Base-by-base conservation (phyloP, 2,329 filamentous ascomycete genomes). In the Fusarium piperis region DNA sequence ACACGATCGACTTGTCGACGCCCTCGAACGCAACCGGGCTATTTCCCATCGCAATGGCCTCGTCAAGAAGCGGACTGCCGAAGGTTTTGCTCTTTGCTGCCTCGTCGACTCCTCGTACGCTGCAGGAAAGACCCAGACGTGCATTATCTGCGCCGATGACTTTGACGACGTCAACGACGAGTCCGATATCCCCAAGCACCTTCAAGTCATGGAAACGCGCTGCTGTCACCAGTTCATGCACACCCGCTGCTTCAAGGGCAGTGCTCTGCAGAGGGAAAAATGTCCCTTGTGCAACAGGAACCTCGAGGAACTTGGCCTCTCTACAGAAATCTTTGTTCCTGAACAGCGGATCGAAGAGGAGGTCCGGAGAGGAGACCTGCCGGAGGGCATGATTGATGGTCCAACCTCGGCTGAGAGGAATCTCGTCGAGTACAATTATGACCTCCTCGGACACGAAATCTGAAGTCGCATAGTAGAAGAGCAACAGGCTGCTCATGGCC, bases 161-260 rank as follows among this genome's bases (percentile, higher is more conserved):
- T 69, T 71, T 9, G 33, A 67, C 44, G 13, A 30, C 18, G 10
- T 32, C 15, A 39, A 33, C 23, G 9, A 26, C 11, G 13, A 6
- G n/a, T 7, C 10, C 9, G 9, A 41, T 6, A 18, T 58, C 26
- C 70, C 68, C 3, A 13, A 4, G 12, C 58, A 67, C 28, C 53
- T 71, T n/a, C 48, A 53, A 9, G 13, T 41, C 20, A 8, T 38
- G 15, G 18, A n/a, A 26, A 65, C 60, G 51, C 61, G 36, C 11
- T 73, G 70, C 30, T 73, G 70, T 33, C 8, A 12, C 4, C 51
- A 73, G 16, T 38, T 60, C 9, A 33, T 72, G 9, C 70, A 73
- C 20, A 38, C 44, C 33, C 51, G 68, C 35, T 73, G 68, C 35
- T 62, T 67, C 55, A 73, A 67, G 16, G 66, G 63, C 11, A 13